phyloP scores from a whole-genome alignment of 805 yeast species.

The Candida saitoana region DNA sequence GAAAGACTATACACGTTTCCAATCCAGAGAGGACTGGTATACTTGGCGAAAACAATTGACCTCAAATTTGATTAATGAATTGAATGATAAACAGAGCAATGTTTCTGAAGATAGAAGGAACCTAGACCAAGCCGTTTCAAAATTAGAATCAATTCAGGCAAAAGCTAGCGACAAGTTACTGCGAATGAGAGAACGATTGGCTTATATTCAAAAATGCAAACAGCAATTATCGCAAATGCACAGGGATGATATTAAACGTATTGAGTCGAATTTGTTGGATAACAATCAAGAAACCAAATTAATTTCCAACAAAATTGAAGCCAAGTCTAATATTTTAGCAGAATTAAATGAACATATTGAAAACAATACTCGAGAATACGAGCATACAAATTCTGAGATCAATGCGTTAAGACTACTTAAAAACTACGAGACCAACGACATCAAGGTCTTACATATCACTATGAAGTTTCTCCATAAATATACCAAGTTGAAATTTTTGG shows the following conservation, averaged over 20 bases:
- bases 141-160: neutral
- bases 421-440: constrained; percentile 18
- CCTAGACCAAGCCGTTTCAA: constrained; percentile 1
- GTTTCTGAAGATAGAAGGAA: constrained; percentile 7
- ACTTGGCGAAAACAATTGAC: constrained; percentile 56
- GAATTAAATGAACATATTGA: constrained; percentile 10
- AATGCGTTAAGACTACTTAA: constrained; percentile 11
- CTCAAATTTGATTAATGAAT: constrained; percentile 38
- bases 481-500: constrained; percentile 19
- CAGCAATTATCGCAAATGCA: neutral
- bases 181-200: constrained; percentile 9
- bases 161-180: neutral
- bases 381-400: constrained; percentile 10
- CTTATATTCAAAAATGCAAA: constrained; percentile 1
- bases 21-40: constrained; percentile 57
- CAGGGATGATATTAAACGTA: neutral
- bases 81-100: constrained; percentile 13
- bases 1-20: constrained; percentile 48
- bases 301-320: constrained; percentile 6
- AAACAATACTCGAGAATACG: constrained; percentile 9
- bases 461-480: constrained; percentile 23
- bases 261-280: constrained; percentile 11
- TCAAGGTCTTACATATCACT: constrained; percentile 16
- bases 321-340: constrained; percentile 9
- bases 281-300: constrained; percentile 13